phyloP scores from a whole-genome alignment of 331 rosid genomes.

The Quercus tomentella region DNA sequence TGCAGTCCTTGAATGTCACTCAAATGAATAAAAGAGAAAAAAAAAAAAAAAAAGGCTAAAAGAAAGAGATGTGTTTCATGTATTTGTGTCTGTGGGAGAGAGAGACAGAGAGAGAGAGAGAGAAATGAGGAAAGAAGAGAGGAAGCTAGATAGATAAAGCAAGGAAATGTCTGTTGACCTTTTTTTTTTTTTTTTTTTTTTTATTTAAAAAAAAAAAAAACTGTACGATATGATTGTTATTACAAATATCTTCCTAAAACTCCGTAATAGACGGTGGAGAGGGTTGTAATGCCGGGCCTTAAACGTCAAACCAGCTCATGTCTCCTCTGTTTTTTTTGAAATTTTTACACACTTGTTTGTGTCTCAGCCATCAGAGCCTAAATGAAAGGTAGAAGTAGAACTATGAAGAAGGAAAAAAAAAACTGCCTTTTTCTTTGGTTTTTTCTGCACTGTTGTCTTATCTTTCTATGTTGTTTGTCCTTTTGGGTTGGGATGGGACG shows the following conservation, averaged over 20 bases:
- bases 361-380: background rate
- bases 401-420: background rate
- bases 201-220: background rate
- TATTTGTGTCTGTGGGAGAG: background rate
- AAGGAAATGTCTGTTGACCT: constrained; percentile 40
- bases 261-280: constrained; percentile 25
- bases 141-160: constrained; percentile 27
- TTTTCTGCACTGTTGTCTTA: background rate
- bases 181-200: constrained; percentile 9
- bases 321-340: background rate
- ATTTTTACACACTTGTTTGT: background rate
- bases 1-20: constrained; percentile 30
- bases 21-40: constrained; percentile 2
- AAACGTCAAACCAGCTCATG: constrained; percentile 5
- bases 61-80: background rate
- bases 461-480: background rate
- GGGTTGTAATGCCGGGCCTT: constrained; percentile 16
- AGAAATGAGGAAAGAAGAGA: constrained; percentile 12
- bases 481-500: background rate
- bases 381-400: background rate
- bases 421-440: background rate
- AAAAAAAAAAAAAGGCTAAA: background rate
- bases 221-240: background rate
- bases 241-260: background rate
- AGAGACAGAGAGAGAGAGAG: background rate